Base-by-base conservation (phyloP, 2,329 filamentous ascomycete species). In the Phialophora chinensis region DNA sequence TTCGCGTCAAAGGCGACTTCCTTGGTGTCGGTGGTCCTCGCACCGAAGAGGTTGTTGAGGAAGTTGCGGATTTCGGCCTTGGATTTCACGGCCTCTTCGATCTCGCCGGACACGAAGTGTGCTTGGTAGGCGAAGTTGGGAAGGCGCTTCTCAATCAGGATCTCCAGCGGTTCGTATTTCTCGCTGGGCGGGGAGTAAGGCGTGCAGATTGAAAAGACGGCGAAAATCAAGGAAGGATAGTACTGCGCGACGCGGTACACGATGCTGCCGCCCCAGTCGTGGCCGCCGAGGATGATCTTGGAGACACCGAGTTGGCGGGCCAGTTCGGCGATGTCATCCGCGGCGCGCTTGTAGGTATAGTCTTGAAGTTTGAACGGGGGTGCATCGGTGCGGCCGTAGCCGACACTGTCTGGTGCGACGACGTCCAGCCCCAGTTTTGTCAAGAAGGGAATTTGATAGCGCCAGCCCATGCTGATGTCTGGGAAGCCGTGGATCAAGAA, bases 221-320 rank as follows among this genome's bases (percentile, higher is more conserved):
- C 89, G 47, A 85, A 85, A 70, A 97, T 82, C 12, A 96, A 82
- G 49, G 88, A 80, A 0, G 91, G 92, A 73, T 93, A 83, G 85
- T 88, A 92, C 69, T 90, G 85, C 14, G 89, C 88, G 65, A 90
- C 80, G 62, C 92, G 87, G 84, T 91, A 96, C 62, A 90, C 89
- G 31, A 93, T 82, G 2, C 85, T 83, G 73, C 91, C 93, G 77
- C 94, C 94, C 87, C 94, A 97, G 79, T 98, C 94, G 80, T 97
- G 94, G 7, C 93, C 94, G 57, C 93, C 92, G 14, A 97, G 85
- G 64, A 97, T 89, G 74, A 97, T 90, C 56, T 77, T 81, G 52
- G 75, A 81, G 61, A 82, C 80, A 3, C 81, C 80, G 4, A 89
- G 77, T 44, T 89, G 84, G 66, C 80, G 81, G 6, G 90, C 87